phyloP scores from a whole-genome alignment of 2,329 filamentous ascomycete genomes.

The Nothophaeocryptopus gaeumannii region DNA sequence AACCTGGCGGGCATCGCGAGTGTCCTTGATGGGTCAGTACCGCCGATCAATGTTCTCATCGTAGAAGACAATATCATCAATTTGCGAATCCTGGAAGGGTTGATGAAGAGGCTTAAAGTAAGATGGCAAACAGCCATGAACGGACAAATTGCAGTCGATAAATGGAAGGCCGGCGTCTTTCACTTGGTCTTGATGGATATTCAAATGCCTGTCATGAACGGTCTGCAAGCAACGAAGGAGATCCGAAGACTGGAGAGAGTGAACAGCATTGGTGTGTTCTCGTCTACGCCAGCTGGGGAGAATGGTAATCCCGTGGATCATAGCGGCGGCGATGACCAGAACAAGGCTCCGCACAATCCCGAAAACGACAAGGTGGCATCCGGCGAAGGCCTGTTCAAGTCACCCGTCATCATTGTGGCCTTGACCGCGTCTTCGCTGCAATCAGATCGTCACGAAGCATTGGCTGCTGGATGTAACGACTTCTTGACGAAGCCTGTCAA shows the following conservation, averaged over 20 bases:
- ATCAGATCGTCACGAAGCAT: slow-evolving; percentile 89
- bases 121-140: slow-evolving; percentile 98
- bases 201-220: slow-evolving; percentile 93
- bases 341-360: slow-evolving; percentile 39
- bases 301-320: slow-evolving; percentile 21
- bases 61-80: slow-evolving; percentile 99
- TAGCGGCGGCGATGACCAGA: slow-evolving; percentile 38
- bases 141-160: slow-evolving; percentile 84
- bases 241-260: slow-evolving; percentile 85
- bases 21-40: slow-evolving; percentile 76
- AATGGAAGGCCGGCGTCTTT: slow-evolving; percentile 90
- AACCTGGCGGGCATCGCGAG: slow-evolving; percentile 22
- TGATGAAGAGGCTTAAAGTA: slow-evolving; percentile 93
- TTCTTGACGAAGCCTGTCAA: slow-evolving; percentile 96
- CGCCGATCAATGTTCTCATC: slow-evolving; percentile 94
- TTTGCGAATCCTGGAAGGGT: slow-evolving; percentile 84
- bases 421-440: slow-evolving; percentile 92
- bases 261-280: slow-evolving; percentile 90
- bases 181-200: slow-evolving; percentile 99
- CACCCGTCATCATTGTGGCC: slow-evolving; percentile 95
- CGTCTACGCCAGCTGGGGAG: slow-evolving; percentile 39
- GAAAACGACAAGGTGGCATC: slow-evolving; percentile 69
- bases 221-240: slow-evolving; percentile 89
- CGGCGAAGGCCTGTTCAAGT: slow-evolving; percentile 72
- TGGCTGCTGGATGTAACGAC: slow-evolving; percentile 95